phyloP scores from a whole-genome alignment of 73 alveolate genomes.

The Paramecium bursaria region DNA sequence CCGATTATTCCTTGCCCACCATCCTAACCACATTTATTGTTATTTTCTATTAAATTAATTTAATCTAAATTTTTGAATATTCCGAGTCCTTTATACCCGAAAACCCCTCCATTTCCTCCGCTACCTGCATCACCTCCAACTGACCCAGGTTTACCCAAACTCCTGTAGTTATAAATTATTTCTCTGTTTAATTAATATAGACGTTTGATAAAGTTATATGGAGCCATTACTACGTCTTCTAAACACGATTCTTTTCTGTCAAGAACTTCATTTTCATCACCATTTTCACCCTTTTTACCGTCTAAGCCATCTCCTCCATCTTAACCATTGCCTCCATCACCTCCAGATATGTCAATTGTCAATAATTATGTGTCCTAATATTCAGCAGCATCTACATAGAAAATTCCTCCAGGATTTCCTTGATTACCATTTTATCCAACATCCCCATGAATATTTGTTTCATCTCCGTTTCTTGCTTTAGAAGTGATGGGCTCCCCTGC shows the following conservation, averaged over 20 bases:
- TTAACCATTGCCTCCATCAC: conserved; percentile 15
- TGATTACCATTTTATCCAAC: neutral
- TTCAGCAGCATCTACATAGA: neutral
- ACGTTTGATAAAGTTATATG: neutral
- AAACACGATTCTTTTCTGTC: neutral
- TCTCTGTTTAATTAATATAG: neutral
- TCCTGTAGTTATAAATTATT: neutral
- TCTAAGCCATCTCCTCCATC: conserved; percentile 19
- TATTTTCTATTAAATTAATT: neutral
- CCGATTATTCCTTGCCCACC: neutral
- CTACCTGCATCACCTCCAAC: neutral
- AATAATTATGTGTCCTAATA: neutral
- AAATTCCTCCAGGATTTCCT: neutral
- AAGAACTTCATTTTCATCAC: neutral
- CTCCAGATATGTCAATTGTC: neutral
- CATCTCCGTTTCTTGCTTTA: too few species aligned
- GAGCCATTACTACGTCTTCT: neutral
- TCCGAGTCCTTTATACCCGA: neutral
- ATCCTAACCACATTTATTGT: neutral
- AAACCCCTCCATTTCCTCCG: neutral
- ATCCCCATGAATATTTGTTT: neutral
- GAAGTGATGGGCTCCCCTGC: neutral
- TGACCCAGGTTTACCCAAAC: neutral
- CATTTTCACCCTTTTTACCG: neutral
- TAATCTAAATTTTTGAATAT: neutral